phyloP scores from a whole-genome alignment of 1,284 basidiomycete species.

The Microbotryomycetes sp. region DNA sequence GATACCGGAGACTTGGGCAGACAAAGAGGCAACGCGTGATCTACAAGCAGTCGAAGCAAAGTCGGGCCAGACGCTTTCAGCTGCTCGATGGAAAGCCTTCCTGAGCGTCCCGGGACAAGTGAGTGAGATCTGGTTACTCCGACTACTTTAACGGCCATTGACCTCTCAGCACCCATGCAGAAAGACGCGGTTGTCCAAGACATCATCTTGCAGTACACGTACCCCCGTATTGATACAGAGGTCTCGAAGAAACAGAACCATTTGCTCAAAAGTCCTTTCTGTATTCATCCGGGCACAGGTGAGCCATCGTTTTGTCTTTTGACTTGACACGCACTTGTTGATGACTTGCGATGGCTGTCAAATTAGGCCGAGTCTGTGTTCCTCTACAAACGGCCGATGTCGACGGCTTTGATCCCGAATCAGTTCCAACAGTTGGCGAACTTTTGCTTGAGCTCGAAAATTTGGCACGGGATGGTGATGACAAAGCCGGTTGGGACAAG shows the following conservation, averaged over 20 bases:
- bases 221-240: conserved; percentile 92
- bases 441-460: conserved; percentile 66
- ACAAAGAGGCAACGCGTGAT: too few species aligned
- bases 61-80: conserved; percentile 2
- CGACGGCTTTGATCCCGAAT: conserved; percentile 77
- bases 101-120: background rate
- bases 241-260: conserved; percentile 97
- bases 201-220: conserved; percentile 87
- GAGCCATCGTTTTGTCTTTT: conserved; percentile 16
- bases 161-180: background rate
- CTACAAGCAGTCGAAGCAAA: background rate
- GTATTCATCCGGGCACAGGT: conserved; percentile 86
- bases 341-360: background rate
- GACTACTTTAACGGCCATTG: background rate
- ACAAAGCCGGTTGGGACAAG: conserved; percentile 46
- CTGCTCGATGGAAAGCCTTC: conserved; percentile 17
- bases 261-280: conserved; percentile 95
- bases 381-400: conserved; percentile 65
- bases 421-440: conserved; percentile 78
- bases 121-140: background rate
- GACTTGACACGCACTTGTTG: background rate
- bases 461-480: conserved; percentile 39
- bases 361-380: conserved; percentile 80
- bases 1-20: too few species aligned
- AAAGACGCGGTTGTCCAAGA: conserved; percentile 60